Conservation (phyloP, 1,139 yeast genomes). For the Geotrichum reessii region DNA sequence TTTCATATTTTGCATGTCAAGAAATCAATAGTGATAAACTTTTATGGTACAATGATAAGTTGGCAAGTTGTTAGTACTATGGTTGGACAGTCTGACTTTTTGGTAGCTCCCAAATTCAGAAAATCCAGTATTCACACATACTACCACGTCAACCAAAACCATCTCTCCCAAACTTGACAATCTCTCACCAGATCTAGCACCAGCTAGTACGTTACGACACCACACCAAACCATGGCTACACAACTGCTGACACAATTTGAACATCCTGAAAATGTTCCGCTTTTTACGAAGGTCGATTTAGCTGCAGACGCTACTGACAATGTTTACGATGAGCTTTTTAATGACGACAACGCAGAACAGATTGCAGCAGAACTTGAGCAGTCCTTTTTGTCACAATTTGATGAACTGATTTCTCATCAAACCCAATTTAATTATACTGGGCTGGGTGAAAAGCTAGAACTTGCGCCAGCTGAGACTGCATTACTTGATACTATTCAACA, state of each 20-base stretch:
- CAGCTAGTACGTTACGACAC: not conserved
- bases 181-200: not conserved
- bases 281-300: not conserved
- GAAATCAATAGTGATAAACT: too few species aligned
- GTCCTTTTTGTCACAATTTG: slow-evolving; percentile 7
- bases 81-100: not conserved
- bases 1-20: too few species aligned
- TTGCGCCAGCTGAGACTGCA: slow-evolving; percentile 6
- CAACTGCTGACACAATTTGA: slow-evolving; percentile 2
- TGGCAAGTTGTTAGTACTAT: too few species aligned
- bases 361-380: slow-evolving; percentile 9
- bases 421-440: not conserved
- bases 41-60: too few species aligned
- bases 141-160: not conserved
- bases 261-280: not conserved
- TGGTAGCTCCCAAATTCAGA: not conserved
- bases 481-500: slow-evolving; percentile 11
- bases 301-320: not conserved
- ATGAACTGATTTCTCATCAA: not conserved
- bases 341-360: slow-evolving; percentile 10
- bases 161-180: not conserved
- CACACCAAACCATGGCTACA: slow-evolving; percentile 1
- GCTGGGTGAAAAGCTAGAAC: not conserved
- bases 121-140: not conserved
- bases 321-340: slow-evolving; percentile 8